Evolutionary conservation across 345 rosid species (phyloP).

Genomic region (Eucalyptus pauciflora): DNA sequence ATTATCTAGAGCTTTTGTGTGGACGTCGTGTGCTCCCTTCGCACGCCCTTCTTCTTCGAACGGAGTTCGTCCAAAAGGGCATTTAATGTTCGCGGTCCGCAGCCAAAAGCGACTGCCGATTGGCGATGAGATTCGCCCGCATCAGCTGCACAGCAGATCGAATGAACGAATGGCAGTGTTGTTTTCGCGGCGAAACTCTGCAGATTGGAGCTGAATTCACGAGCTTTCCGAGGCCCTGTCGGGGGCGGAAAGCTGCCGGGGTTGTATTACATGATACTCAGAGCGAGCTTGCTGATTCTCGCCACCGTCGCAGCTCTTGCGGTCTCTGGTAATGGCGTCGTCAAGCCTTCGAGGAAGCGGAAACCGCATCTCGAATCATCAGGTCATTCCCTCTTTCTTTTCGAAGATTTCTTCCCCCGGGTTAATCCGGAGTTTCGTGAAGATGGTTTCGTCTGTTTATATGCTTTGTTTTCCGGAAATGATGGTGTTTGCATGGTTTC

Average conservation of each 20-base stretch:
- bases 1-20: background rate
- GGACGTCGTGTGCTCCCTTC: background rate
- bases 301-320: conserved; percentile 10
- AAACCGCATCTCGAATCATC: background rate
- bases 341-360: background rate
- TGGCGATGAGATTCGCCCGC: conserved; percentile 1
- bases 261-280: conserved; percentile 2
- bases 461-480: background rate
- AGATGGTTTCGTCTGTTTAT: background rate
- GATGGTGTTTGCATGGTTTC: background rate
- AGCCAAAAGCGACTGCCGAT: background rate
- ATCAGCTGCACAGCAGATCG: background rate
- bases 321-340: conserved; percentile 1
- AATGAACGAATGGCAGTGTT: background rate
- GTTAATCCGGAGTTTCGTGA: background rate
- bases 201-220: background rate
- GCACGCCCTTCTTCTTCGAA: background rate
- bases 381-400: background rate
- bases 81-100: background rate
- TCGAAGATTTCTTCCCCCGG: background rate
- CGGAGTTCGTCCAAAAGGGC: background rate
- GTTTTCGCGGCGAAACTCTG: background rate
- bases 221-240: background rate
- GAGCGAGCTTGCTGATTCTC: conserved; percentile 10
- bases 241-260: background rate